phyloP scores from a whole-genome alignment of 805 yeast species.

The Candida golubevii region DNA sequence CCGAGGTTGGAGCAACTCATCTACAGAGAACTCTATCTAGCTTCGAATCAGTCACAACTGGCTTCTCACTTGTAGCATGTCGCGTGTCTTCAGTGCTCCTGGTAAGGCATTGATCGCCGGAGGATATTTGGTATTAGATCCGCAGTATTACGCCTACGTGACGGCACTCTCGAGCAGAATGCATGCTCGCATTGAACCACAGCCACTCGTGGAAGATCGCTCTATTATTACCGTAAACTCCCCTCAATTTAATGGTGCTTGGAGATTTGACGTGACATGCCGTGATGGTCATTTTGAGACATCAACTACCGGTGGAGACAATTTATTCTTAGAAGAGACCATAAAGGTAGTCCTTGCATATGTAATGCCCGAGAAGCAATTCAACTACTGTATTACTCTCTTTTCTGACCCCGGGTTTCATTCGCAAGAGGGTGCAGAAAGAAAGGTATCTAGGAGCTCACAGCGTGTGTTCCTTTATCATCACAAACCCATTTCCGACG shows the following conservation, averaged over 20 bases:
- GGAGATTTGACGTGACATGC: constrained; percentile 48
- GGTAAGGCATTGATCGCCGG: constrained; percentile 95
- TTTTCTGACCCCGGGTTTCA: constrained; percentile 89
- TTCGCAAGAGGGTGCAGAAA: constrained; percentile 53
- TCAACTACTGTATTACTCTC: constrained; percentile 48
- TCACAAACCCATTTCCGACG: constrained; percentile 53
- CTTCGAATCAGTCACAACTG: background rate
- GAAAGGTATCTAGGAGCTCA: constrained; percentile 32
- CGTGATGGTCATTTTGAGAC: constrained; percentile 1
- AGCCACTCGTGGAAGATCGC: constrained; percentile 9
- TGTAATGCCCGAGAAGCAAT: constrained; percentile 28
- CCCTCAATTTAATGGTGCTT: constrained; percentile 74
- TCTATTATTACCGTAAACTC: constrained; percentile 48
- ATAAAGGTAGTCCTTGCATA: constrained; percentile 54
- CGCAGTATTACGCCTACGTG: constrained; percentile 68
- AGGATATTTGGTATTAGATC: constrained; percentile 87
- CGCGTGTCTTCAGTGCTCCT: constrained; percentile 78
- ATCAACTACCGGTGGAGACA: constrained; percentile 29
- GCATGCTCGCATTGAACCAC: constrained; percentile 57
- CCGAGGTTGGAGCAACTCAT: too few species aligned
- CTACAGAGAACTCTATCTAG: background rate
- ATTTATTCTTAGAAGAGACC: constrained; percentile 74
- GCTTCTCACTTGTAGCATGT: constrained; percentile 8
- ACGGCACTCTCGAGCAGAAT: constrained; percentile 87
- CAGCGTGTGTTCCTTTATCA: constrained; percentile 56